Conservation (phyloP, 805 yeast species). For the Teunomyces atbi region DNA sequence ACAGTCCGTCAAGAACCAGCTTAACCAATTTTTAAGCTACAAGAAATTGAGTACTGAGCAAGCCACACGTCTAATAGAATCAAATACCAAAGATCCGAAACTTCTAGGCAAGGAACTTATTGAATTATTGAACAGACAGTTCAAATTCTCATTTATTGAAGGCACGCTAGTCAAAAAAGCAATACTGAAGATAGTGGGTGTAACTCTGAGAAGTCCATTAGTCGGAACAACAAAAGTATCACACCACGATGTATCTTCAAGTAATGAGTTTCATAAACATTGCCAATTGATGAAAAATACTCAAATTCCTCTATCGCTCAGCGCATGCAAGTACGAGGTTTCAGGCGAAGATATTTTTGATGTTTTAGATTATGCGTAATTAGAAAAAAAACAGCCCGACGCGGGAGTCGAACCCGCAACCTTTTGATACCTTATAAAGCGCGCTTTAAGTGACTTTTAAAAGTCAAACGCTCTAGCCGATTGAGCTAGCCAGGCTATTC, state of each 20-base stretch:
- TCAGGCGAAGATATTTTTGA: not conserved
- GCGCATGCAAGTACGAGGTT: not conserved
- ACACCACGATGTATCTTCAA: not conserved
- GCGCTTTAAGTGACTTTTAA: conserved; percentile 7
- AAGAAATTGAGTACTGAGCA: conserved; percentile 1
- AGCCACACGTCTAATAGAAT: not conserved
- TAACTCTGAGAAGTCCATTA: not conserved
- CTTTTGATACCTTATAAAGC: conserved; percentile 7
- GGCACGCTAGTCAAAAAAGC: not conserved
- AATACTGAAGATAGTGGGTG: not conserved
- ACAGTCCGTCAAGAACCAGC: not conserved
- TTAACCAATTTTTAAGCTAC: not conserved
- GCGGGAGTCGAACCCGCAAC: conserved; percentile 5
- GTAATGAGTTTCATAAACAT: not conserved
- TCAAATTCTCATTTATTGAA: not conserved
- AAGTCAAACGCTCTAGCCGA: conserved; percentile 14
- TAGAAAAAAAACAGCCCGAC: conserved; percentile 4
- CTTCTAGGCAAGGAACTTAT: not conserved
- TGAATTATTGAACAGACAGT: not conserved
- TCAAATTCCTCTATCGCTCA: not conserved
- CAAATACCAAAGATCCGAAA: not conserved
- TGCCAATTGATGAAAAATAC: not conserved
- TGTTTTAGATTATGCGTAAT: not conserved
- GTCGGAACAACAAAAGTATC: not conserved
- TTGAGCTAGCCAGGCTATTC: conserved; percentile 24